phyloP scores from a whole-genome alignment of 768 basidiomycete genomes.

The Paxillus rubicundulus region DNA sequence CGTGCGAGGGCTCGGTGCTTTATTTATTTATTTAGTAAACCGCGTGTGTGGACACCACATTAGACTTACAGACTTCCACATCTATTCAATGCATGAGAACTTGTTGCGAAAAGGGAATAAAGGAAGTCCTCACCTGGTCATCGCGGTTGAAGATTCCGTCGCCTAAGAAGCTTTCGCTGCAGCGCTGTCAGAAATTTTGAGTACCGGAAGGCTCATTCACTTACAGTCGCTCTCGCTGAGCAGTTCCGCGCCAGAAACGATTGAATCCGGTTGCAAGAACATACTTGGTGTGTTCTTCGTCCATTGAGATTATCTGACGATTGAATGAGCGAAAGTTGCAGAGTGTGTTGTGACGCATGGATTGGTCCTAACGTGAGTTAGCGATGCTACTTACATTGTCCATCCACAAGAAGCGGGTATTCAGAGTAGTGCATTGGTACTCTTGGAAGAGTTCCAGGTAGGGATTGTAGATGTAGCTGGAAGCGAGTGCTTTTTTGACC shows the following conservation, averaged over 20 bases:
- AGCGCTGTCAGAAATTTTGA: slow-evolving; percentile 9
- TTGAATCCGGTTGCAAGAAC: slow-evolving; percentile 63
- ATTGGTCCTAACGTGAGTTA: neutral
- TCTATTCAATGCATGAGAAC: slow-evolving; percentile 29
- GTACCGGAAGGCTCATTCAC: slow-evolving; percentile 19
- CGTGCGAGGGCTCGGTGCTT: slow-evolving; percentile 67
- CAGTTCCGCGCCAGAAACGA: slow-evolving; percentile 63
- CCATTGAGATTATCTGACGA: slow-evolving; percentile 68
- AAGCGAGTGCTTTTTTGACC: slow-evolving; percentile 54
- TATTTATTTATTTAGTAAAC: slow-evolving; percentile 6
- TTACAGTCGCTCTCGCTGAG: slow-evolving; percentile 66
- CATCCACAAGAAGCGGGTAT: slow-evolving; percentile 64
- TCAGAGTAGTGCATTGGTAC: slow-evolving; percentile 68
- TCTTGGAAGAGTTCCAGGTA: slow-evolving; percentile 68
- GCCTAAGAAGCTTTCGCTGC: slow-evolving; percentile 56
- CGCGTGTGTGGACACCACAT: neutral
- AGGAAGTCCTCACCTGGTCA: slow-evolving; percentile 49
- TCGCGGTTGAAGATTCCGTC: slow-evolving; percentile 77
- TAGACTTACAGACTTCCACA: slow-evolving; percentile 60
- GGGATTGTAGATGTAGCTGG: slow-evolving; percentile 59
- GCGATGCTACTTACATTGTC: slow-evolving; percentile 52
- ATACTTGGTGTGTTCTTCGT: slow-evolving; percentile 65
- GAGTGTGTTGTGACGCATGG: neutral
- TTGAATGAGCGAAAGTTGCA: neutral
- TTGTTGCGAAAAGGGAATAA: neutral